Base-by-base conservation (phyloP, 805 yeast species). In the Spencermartinsiella europaea region DNA sequence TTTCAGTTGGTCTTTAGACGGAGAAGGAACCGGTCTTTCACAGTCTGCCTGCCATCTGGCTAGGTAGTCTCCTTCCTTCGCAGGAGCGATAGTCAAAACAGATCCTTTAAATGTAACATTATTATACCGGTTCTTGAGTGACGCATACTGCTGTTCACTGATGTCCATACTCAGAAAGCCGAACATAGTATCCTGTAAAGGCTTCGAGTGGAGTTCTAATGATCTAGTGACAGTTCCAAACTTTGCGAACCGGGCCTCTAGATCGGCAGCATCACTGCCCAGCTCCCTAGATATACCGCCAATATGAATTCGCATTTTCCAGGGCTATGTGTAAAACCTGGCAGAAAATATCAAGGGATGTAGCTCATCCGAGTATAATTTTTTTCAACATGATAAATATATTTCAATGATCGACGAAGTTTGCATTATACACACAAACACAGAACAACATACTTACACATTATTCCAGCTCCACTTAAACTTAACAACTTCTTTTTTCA, bases 101-200 rank as follows among this genome's bases (percentile, higher is more conserved):
- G 83, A 72, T 2, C 95, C 95, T 73, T 85, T 87, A 65, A 74
- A 91, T 21, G 75, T 76, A 1, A 83, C 76, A 25, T 90, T 93
- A 60, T 87, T 76, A 52, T 86, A 74, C 0, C 84, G 69, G 4
- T 67, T 62, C 48, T 74, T 73, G 43, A 91, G 64, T 40, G 75
- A 76, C 1, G 64, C 66, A 45, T 73, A 78, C 31, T 72, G 69
- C 17, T 66, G 64, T 2, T 71, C 68, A 1, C 72, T 62, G 10
- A 82, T 63, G n/a, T 69, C 65, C 63, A 91, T 68, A 19, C 84
- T 79, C 1, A 85, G 62, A 52, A 74, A 88, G 1, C 82, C 96
- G 68, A 80, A 93, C 54, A 67, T 67, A 47, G 69, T 73, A 39
- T 76, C 81, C 21, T 64, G 62, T 47, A 71, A 65, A 46, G 77